Conservation (phyloP, 495 filamentous ascomycete genomes). For the Margaritispora aquatica region DNA sequence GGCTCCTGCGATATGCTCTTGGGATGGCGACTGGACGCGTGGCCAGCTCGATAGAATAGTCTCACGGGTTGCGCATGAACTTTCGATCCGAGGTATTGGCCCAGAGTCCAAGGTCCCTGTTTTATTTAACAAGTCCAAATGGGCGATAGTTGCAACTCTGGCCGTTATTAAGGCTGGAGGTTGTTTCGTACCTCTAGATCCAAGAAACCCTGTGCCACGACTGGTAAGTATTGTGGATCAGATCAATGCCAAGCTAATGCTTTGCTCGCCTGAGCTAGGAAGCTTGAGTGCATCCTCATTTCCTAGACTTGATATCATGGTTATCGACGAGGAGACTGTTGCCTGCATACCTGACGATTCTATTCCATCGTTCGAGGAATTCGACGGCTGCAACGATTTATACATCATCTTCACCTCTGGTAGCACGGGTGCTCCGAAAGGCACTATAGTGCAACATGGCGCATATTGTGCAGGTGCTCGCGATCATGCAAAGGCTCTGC, state of each 20-base stretch:
- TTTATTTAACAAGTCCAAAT: constrained; percentile 40
- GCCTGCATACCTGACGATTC: too few relatives aligned
- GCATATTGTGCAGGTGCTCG: constrained; percentile 62
- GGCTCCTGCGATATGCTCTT: constrained; percentile 10
- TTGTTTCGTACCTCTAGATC: constrained; percentile 45
- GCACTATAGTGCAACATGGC: constrained; percentile 60
- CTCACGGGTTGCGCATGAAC: neutral
- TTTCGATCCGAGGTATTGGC: constrained; percentile 1
- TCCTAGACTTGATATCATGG: neutral
- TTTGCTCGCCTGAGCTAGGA: neutral
- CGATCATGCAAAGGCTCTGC: constrained; percentile 52
- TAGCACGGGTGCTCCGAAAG: constrained; percentile 55
- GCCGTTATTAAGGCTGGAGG: constrained; percentile 38
- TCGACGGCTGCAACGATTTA: neutral
- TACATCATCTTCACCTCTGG: constrained; percentile 31
- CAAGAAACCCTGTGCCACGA: constrained; percentile 26
- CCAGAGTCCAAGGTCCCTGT: constrained; percentile 7
- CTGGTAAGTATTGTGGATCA: neutral
- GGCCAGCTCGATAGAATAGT: constrained; percentile 1
- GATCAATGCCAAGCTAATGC: neutral
- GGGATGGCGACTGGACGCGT: constrained; percentile 32
- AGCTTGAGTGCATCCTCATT: neutral
- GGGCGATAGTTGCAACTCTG: constrained; percentile 35
- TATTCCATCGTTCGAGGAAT: neutral
- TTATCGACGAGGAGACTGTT: constrained; percentile 1